Conservation (phyloP, 1,284 basidiomycete species). For the Afroboletus lepidellus region DNA sequence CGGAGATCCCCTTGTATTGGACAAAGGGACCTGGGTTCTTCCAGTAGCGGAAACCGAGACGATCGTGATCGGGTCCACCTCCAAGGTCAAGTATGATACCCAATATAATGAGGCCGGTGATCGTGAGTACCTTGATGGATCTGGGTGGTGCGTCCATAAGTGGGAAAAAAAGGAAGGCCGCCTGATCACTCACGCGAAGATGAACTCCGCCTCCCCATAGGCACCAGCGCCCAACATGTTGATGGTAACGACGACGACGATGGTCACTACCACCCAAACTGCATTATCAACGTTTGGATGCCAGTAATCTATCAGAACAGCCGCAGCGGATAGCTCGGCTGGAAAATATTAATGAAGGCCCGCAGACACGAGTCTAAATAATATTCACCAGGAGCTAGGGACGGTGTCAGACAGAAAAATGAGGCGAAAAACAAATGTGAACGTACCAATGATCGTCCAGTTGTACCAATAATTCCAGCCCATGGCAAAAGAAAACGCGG, state of each 20-base stretch:
- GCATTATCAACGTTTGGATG: slow-evolving; percentile 49
- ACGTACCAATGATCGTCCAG: slow-evolving; percentile 52
- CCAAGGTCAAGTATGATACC: slow-evolving; percentile 53
- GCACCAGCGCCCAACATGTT: slow-evolving; percentile 59
- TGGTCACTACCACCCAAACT: slow-evolving; percentile 63
- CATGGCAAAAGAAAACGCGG: slow-evolving; percentile 67
- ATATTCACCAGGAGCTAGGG: slow-evolving; percentile 29
- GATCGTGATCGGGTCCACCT: slow-evolving; percentile 54
- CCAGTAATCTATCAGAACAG: slow-evolving; percentile 68
- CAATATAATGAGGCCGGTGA: slow-evolving; percentile 46
- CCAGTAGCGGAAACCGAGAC: slow-evolving; percentile 51
- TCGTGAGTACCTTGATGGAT: slow-evolving; percentile 66
- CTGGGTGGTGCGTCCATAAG: slow-evolving; percentile 24
- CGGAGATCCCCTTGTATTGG: slow-evolving; percentile 43
- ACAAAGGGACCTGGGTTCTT: slow-evolving; percentile 57
- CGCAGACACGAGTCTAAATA: not conserved
- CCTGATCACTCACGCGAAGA: slow-evolving; percentile 41
- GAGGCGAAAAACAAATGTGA: not conserved
- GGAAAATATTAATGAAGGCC: slow-evolving; percentile 6
- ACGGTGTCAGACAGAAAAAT: not conserved
- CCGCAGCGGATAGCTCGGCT: slow-evolving; percentile 65
- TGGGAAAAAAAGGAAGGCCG: not conserved
- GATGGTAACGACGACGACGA: slow-evolving; percentile 63
- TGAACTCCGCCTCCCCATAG: slow-evolving; percentile 58
- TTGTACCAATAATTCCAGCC: slow-evolving; percentile 75